Percentiles rank a stretch among this genome's conserved stretches.
Conservation (phyloP, 116 monocot genomes). For the Posidonia oceanica region DNA sequence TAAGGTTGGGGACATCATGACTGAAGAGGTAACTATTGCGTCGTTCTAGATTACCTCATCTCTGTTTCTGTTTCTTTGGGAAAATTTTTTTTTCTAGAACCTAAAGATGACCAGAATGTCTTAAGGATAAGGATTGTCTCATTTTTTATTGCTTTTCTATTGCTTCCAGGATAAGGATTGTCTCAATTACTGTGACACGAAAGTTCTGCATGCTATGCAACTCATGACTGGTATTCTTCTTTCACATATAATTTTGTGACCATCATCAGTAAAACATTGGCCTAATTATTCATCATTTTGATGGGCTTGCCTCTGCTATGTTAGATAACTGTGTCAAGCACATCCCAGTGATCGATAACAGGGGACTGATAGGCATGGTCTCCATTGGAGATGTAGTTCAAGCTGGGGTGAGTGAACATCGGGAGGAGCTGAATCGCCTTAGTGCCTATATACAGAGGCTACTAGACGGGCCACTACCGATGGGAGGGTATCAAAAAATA, state of each 20-base stretch:
- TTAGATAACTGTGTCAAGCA: slow-evolving; percentile 84
- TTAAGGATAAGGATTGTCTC: slow-evolving; percentile 59
- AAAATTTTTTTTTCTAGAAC: background rate
- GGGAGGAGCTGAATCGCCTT: slow-evolving; percentile 83
- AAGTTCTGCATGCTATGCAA: slow-evolving; percentile 92
- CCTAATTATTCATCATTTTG: background rate
- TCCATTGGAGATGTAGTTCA: slow-evolving; percentile 96
- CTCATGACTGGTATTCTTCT: slow-evolving; percentile 82
- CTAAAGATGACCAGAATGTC: too few species aligned
- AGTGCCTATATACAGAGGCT: slow-evolving; percentile 81
- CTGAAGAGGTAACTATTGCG: slow-evolving; percentile 59
- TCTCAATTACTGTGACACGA: slow-evolving; percentile 84
- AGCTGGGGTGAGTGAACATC: slow-evolving; percentile 76
- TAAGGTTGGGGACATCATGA: slow-evolving; percentile 99
- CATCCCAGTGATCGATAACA: slow-evolving; percentile 74
- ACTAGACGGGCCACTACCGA: slow-evolving; percentile 21
- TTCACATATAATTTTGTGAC: background rate
- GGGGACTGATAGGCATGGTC: slow-evolving; percentile 84
- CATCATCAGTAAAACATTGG: background rate
- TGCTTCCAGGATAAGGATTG: slow-evolving; percentile 48
- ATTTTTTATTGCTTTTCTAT: slow-evolving; percentile 11
- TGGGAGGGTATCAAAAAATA: too few species aligned
- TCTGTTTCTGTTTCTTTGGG: background rate
- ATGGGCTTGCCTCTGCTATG: background rate
- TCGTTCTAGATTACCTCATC: background rate